phyloP scores from a whole-genome alignment of 768 basidiomycete species.

The Boletus rex-veris region DNA sequence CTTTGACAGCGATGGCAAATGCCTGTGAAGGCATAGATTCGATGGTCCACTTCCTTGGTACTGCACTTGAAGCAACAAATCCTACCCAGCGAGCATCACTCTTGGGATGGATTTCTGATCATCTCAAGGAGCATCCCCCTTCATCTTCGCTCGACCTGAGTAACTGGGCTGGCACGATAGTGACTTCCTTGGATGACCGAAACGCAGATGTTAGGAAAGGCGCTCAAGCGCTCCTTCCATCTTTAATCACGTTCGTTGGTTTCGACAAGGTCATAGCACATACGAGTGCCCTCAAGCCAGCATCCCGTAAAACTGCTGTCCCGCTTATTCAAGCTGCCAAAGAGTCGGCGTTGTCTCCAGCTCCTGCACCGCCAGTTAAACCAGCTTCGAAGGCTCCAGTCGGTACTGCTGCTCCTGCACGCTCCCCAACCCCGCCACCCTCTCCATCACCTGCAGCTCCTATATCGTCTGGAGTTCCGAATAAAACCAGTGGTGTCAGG shows the following conservation, averaged over 20 bases:
- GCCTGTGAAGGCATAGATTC: conserved; percentile 83
- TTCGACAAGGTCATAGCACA: conserved; percentile 85
- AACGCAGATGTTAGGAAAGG: conserved; percentile 89
- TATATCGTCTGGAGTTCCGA: conserved; percentile 25
- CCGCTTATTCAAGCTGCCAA: conserved; percentile 89
- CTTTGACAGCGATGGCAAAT: conserved; percentile 77
- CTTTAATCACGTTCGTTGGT: conserved; percentile 69
- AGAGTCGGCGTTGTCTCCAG: conserved; percentile 29
- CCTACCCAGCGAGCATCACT: conserved; percentile 82
- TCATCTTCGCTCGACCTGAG: conserved; percentile 61
- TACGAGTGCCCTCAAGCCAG: conserved; percentile 85
- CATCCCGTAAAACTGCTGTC: conserved; percentile 76
- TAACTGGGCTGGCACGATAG: conserved; percentile 58
- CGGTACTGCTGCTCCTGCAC: conserved; percentile 21
- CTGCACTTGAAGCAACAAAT: conserved; percentile 81
- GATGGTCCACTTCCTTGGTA: conserved; percentile 73
- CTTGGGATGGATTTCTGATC: conserved; percentile 75
- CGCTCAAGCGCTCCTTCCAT: conserved; percentile 77
- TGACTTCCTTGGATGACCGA: conserved; percentile 86
- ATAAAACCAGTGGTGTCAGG: conserved; percentile 63
- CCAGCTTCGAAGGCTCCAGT: conserved; percentile 24
- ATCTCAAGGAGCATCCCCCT: conserved; percentile 65
- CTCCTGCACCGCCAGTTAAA: conserved; percentile 30
- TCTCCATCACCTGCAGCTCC: conserved; percentile 41
- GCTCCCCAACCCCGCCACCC: conserved; percentile 40